Evolutionary conservation across 2,329 filamentous ascomycete genomes (phyloP).

Genomic region (Fusarium odoratissimum): DNA sequence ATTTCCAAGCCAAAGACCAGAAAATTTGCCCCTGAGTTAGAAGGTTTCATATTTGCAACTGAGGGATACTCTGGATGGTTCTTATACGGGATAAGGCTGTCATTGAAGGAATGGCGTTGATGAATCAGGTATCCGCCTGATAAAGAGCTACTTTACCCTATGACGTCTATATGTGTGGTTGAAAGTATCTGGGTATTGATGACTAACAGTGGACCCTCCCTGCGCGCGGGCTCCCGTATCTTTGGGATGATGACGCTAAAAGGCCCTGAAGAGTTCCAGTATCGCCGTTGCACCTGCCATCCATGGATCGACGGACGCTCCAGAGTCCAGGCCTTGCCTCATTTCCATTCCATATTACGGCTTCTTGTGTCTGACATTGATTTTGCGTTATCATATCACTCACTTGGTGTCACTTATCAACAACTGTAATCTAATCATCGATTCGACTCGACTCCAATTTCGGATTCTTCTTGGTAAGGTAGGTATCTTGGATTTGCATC

Average conservation of each 20-base stretch:
- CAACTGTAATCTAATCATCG: background rate
- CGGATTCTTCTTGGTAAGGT: background rate
- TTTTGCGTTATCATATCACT: background rate
- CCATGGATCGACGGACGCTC: background rate
- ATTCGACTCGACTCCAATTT: background rate
- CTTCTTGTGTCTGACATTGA: background rate
- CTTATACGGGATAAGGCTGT: background rate
- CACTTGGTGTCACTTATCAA: background rate
- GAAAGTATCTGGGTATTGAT: conserved; percentile 11
- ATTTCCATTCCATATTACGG: conserved; percentile 3
- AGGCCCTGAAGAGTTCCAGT: conserved; percentile 7
- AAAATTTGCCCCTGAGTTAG: conserved; percentile 4
- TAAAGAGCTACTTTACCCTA: conserved; percentile 15
- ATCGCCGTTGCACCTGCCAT: conserved; percentile 4
- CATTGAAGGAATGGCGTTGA: background rate
- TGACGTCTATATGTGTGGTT: background rate
- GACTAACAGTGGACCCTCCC: conserved; percentile 26
- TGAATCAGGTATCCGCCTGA: conserved; percentile 6
- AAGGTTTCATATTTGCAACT: conserved; percentile 8
- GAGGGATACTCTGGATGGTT: conserved; percentile 14
- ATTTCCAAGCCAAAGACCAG: background rate
- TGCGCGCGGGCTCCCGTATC: conserved; percentile 1
- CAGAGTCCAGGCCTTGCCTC: background rate
- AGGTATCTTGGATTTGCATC: background rate
- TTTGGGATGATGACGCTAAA: conserved; percentile 12